Percentiles rank a stretch among this genome's conserved stretches.
phyloP scores from a whole-genome alignment of 106 monocot genomes.

The Dendrobium huoshanense region DNA sequence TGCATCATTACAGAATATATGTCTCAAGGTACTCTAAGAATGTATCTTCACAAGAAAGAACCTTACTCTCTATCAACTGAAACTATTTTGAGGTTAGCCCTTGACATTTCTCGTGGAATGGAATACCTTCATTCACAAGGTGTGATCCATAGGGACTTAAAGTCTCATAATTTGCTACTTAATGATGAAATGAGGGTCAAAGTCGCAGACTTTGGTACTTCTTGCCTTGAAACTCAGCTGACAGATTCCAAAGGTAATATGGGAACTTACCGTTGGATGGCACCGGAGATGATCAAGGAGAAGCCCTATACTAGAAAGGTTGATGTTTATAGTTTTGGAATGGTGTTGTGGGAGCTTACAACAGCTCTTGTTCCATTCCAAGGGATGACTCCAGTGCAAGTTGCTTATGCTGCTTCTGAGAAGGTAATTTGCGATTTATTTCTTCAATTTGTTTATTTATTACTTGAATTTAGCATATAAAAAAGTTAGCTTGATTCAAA shows the following conservation, averaged over 20 bases:
- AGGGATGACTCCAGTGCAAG: constrained; percentile 87
- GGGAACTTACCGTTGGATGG: constrained; percentile 95
- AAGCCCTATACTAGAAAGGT: constrained; percentile 73
- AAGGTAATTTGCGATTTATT: constrained; percentile 39
- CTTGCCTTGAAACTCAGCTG: constrained; percentile 57
- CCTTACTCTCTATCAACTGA: constrained; percentile 70
- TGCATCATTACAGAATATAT: constrained; percentile 89
- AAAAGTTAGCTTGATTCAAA: too few species aligned
- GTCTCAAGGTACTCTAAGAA: constrained; percentile 81
- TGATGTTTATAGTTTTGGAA: constrained; percentile 85
- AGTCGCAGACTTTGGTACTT: constrained; percentile 83
- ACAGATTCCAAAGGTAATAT: constrained; percentile 51
- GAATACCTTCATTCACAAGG: constrained; percentile 80
- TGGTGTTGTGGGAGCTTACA: constrained; percentile 83
- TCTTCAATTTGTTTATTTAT: background rate
- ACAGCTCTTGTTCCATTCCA: constrained; percentile 79
- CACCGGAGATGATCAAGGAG: constrained; percentile 87
- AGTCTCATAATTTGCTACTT: constrained; percentile 75
- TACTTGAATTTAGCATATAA: too few species aligned
- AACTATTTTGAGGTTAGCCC: constrained; percentile 61
- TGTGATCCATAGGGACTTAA: constrained; percentile 84
- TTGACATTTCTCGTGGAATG: constrained; percentile 85
- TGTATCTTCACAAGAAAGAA: constrained; percentile 86
- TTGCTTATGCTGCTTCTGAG: constrained; percentile 78
- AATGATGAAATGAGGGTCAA: constrained; percentile 76